Evolutionary conservation across 1,139 yeast species (phyloP), one percentile per base, ranked within the genome.

Genomic region (Blastobotrys persicus): DNA sequence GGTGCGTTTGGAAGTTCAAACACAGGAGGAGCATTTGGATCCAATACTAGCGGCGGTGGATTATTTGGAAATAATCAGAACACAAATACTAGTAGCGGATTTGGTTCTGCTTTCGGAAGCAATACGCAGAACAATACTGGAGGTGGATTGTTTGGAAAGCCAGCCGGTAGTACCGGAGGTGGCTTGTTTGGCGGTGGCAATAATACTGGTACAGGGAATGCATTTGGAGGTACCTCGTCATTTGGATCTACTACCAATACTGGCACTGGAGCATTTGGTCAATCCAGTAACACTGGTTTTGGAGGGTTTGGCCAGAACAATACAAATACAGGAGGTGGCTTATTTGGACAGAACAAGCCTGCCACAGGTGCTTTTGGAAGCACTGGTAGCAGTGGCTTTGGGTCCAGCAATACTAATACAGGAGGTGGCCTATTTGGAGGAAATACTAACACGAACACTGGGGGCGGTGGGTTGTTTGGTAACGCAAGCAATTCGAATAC

Each of bases 191-290:
- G 71, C 23, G 45, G 59, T 28, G 50, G 41, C 38, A 51, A 49
- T 13, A 52, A 17, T 16, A 31, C 44, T 38, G 34, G 44, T 19
- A 37, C 31, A 32, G 23, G 45, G 12, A 32, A 35, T 32, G 39
- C 33, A 17, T 35, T 20, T 11, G 37, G 37, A 5, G 46, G 46
- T 13, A 9, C 9, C 28, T 39, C 51, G 4, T 38, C 40, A 4
- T 44, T 43, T 46, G 52, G 52, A 17, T 40, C 48, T 16, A 16
- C 41, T 20, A 53, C 60, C 31, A 66, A 63, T 33, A 53, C 62
- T 16, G 60, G 62, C 5, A 53, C 58, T 20, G 59, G 61, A 17
- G 56, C 61, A 19, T 60, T 59, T 51, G 70, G 69, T 12, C 53
- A 49, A 34, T 47, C 43, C 43, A 28, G 19, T 9, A 37, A 37